Evolutionary conservation across 2,329 filamentous ascomycete species (phyloP).

Genomic region (Helminthosporium solani): DNA sequence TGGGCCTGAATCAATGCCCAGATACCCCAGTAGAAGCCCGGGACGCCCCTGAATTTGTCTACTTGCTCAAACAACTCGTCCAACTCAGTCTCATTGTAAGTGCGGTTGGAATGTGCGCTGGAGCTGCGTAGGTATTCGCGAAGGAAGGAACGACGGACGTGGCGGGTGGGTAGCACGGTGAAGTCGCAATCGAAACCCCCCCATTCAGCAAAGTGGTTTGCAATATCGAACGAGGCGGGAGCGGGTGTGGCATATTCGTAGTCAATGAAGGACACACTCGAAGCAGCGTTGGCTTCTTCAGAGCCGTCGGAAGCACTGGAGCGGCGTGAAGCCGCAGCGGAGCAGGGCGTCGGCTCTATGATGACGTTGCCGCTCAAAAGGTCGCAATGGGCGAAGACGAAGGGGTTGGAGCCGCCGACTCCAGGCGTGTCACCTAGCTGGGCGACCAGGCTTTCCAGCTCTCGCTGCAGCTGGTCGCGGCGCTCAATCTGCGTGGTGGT

Average conservation of each 20-base stretch:
- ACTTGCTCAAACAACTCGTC: slow-evolving; percentile 75
- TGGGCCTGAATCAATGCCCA: slow-evolving; percentile 94
- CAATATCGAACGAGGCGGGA: slow-evolving; percentile 91
- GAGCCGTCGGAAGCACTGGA: slow-evolving; percentile 36
- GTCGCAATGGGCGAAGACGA: slow-evolving; percentile 94
- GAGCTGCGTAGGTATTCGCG: slow-evolving; percentile 79
- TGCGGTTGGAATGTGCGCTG: slow-evolving; percentile 43
- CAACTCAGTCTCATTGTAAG: slow-evolving; percentile 58
- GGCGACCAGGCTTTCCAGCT: slow-evolving; percentile 68
- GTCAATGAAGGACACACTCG: slow-evolving; percentile 72
- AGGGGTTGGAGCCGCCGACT: slow-evolving; percentile 67
- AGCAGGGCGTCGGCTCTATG: slow-evolving; percentile 59
- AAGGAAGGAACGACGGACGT: slow-evolving; percentile 78
- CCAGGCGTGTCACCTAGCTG: slow-evolving; percentile 76
- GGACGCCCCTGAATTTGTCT: slow-evolving; percentile 82
- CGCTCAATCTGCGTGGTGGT: slow-evolving; percentile 69
- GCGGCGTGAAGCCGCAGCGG: slow-evolving; percentile 34
- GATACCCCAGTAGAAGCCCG: slow-evolving; percentile 88
- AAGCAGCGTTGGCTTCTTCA: slow-evolving; percentile 30
- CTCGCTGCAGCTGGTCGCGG: slow-evolving; percentile 68
- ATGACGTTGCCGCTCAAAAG: slow-evolving; percentile 96
- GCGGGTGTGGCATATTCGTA: slow-evolving; percentile 97
- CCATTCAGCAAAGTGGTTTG: slow-evolving; percentile 99
- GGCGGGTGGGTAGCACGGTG: slow-evolving; percentile 73
- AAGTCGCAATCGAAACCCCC: slow-evolving; percentile 95